A percentile compares a stretch with the other conserved stretches of the same genome.
These are phyloP conservation scores for Ceratocystiopsis brevicomis DNA, from an alignment of 2,329 filamentous ascomycete genomes.

Conservation along the genomic window DNA sequence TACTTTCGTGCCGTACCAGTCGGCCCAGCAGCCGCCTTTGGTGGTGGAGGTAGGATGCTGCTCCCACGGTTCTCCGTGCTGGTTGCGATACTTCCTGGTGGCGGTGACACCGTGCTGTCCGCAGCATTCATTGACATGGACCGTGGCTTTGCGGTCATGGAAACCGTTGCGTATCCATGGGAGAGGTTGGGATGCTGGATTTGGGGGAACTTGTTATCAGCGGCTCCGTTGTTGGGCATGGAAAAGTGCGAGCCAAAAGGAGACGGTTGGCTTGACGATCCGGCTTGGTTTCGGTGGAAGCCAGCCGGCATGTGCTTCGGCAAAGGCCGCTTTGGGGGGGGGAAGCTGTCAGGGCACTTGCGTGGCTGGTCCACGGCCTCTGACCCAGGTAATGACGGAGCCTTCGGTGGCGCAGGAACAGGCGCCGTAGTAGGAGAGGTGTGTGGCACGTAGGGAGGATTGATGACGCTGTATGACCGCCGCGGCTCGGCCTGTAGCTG, in stretches of 20 bases:
- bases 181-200: constrained; percentile 10
- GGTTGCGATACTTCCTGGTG: not conserved
- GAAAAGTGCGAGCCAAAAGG: constrained; percentile 10
- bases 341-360: constrained; percentile 15
- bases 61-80: not conserved
- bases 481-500: constrained; percentile 3
- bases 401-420: no score
- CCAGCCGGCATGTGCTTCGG: constrained; percentile 1
- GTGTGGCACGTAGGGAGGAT: constrained; percentile 11
- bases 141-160: not conserved
- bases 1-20: constrained; percentile 26
- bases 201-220: constrained; percentile 8
- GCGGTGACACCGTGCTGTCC: no score
- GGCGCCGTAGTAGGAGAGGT: constrained; percentile 5
- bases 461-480: constrained; percentile 11
- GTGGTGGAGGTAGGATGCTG: not conserved
- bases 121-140: no score
- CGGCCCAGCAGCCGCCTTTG: constrained; percentile 1
- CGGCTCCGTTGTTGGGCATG: constrained; percentile 4
- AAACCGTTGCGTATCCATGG: constrained; percentile 7
- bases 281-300: no score
- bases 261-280: constrained; percentile 11
- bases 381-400: constrained; percentile 1
- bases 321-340: constrained; percentile 5
- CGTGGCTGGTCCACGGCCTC: constrained; percentile 28